A percentile compares a stretch with the other conserved stretches of the same genome.
Evolutionary conservation across 306 rosid genomes (phyloP).

Genomic region (Quercus suber): DNA sequence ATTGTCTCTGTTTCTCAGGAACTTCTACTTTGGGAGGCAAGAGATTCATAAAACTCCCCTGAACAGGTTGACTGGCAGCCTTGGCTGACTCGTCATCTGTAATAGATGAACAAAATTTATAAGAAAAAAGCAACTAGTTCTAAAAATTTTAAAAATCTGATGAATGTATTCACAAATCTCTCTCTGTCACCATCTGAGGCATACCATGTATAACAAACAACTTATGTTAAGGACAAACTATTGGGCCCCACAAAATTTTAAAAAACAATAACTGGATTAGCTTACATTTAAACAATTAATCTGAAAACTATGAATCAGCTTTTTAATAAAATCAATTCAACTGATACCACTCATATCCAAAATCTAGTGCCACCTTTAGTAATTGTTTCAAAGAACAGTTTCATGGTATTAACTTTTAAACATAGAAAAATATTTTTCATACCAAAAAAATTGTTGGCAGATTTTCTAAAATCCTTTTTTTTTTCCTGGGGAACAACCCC

Average conservation of each 20-base stretch:
- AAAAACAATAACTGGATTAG: background rate
- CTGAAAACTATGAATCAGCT: background rate
- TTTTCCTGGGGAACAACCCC: too few relatives aligned
- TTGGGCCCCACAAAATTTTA: too few relatives aligned
- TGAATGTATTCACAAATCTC: too few relatives aligned
- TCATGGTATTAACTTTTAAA: too few relatives aligned
- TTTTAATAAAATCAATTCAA: background rate
- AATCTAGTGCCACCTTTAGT: background rate
- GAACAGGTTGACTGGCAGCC: slow-evolving; percentile 52
- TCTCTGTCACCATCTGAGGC: too few relatives aligned
- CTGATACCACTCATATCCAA: background rate
- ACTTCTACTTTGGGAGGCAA: slow-evolving; percentile 72
- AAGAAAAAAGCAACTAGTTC: background rate
- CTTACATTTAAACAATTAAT: background rate
- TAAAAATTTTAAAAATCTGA: background rate
- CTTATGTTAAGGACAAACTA: too few relatives aligned
- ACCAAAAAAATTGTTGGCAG: too few relatives aligned
- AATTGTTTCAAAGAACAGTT: too few relatives aligned
- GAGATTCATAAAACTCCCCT: slow-evolving; percentile 81
- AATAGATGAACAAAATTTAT: slow-evolving; percentile 6
- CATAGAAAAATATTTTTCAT: too few relatives aligned
- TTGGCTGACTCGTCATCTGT: slow-evolving; percentile 75
- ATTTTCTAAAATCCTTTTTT: too few relatives aligned
- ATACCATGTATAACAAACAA: too few relatives aligned
- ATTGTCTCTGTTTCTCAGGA: slow-evolving; percentile 61